Conservation (phyloP, 1,284 basidiomycete genomes). For the Rhodofomes roseus region DNA sequence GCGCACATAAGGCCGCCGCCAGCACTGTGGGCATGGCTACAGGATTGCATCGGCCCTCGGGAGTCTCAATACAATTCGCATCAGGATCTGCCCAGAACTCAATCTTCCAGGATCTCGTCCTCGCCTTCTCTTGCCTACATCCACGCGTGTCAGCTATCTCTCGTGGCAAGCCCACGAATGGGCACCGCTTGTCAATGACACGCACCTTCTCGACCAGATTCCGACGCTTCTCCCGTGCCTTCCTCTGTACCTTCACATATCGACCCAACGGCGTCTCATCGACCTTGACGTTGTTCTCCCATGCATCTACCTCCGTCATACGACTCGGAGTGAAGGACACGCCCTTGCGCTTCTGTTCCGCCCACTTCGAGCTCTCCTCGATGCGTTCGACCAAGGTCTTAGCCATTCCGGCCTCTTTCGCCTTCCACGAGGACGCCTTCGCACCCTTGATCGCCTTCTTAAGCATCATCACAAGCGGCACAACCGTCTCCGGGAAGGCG, state of each 20-base stretch:
- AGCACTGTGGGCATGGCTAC: background rate
- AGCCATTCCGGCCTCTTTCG: conserved; percentile 57
- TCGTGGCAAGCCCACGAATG: background rate
- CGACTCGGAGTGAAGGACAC: conserved; percentile 75
- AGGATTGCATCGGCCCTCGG: background rate
- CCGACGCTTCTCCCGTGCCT: conserved; percentile 75
- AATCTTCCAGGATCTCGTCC: conserved; percentile 62
- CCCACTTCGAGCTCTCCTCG: conserved; percentile 80
- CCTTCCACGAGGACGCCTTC: conserved; percentile 34
- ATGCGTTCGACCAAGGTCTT: conserved; percentile 82
- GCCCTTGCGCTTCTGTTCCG: conserved; percentile 63
- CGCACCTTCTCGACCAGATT: conserved; percentile 73
- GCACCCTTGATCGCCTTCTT: conserved; percentile 66
- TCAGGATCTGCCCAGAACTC: conserved; percentile 6
- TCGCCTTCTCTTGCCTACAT: conserved; percentile 63
- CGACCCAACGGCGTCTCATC: conserved; percentile 78
- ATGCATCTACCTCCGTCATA: conserved; percentile 64
- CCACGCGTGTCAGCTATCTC: conserved; percentile 10
- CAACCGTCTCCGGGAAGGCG: conserved; percentile 89
- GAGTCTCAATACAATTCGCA: background rate
- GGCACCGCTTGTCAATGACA: background rate
- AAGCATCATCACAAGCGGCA: conserved; percentile 79
- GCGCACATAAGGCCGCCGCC: background rate
- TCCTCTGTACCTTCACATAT: conserved; percentile 78
- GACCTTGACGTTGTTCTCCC: conserved; percentile 61